Base-by-base conservation (phyloP, 331 rosid species). In the Acacia pycnantha region DNA sequence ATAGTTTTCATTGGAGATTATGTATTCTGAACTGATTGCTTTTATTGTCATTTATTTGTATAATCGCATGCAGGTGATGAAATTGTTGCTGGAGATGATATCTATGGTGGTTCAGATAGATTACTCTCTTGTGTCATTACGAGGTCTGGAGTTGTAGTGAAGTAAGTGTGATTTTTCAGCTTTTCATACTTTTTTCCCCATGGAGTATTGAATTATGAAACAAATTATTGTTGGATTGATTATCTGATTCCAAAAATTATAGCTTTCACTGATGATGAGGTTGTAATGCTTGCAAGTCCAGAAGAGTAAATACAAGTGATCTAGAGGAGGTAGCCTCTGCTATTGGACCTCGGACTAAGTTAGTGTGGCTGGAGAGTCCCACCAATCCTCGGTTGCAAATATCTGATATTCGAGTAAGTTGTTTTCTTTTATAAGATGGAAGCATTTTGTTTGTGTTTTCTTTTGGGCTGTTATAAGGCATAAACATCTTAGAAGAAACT, bases 291-390 rank as follows among this genome's bases (percentile, higher is more conserved):
- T 80, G 70, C 56, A 72, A 79, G 46, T 79, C 83, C 89, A 93
- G 99, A 81, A 93, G 98, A 83, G 91, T 93, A 76, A 92, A 95
- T 81, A 92, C 98, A 77, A 43, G 85, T 83, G 90, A 93, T 81
- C 82, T 95, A 82, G 90, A 90, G 82, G 99, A 90, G 87, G 92
- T 95, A 71, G 93, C 96, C 78, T 87, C 91, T 79, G 91, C 94
- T 29, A 88, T 95, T 86, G 92, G 97, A 70, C 92, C 94, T 61
- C 43, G 22, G 85, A 95, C 98, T 15, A 95, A 93, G 92, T 97
- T 92, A 81, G 96, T 95, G 85, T 95, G 99, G 99, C 85, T 92
- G 82, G 99, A 95, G 93, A 93, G 96, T 87, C 98, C 99, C 41
- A 93, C 99, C 79, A 93, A 95, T 86, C 99, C 99, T 68, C 95